Evolutionary conservation across 208 protist genomes (phyloP).

Genomic region (Leishmania amazonensis): DNA sequence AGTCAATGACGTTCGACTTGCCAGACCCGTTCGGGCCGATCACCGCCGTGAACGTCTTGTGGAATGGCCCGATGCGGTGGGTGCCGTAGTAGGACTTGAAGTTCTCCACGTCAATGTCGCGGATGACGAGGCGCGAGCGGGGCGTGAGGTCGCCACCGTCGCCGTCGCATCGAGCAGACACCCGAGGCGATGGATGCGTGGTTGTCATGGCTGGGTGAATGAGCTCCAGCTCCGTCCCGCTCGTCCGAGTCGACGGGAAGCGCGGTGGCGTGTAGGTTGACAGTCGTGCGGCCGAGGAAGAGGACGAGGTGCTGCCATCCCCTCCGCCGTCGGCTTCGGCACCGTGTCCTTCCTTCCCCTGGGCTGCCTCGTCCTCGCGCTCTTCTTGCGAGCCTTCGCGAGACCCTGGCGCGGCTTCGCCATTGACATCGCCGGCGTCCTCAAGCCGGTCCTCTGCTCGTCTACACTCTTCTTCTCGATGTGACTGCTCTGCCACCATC

Average conservation of each 20-base stretch:
- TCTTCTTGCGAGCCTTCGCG: neutral
- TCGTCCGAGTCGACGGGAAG: slow-evolving; percentile 23
- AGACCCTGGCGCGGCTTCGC: neutral
- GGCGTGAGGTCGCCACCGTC: neutral
- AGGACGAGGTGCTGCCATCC: slow-evolving; percentile 4
- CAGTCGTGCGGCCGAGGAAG: slow-evolving; percentile 15
- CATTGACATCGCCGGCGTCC: neutral
- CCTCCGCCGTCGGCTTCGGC: neutral
- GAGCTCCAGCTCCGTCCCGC: slow-evolving; percentile 29
- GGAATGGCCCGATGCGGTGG: slow-evolving; percentile 99
- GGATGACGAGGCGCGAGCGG: slow-evolving; percentile 94
- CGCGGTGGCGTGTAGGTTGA: neutral
- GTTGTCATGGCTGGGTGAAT: neutral
- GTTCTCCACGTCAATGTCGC: slow-evolving; percentile 98
- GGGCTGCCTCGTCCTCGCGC: neutral
- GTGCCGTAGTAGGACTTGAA: slow-evolving; percentile 99
- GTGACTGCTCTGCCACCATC: neutral
- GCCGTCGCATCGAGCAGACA: neutral
- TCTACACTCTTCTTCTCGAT: neutral
- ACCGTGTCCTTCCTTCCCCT: neutral
- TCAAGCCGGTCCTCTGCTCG: neutral
- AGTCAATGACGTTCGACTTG: slow-evolving; percentile 99
- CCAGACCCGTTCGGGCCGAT: slow-evolving; percentile 99
- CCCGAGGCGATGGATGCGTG: neutral
- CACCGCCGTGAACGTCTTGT: slow-evolving; percentile 99